Conservation (phyloP, 768 basidiomycete genomes). For the Leucocoprinus birnbaumii region DNA sequence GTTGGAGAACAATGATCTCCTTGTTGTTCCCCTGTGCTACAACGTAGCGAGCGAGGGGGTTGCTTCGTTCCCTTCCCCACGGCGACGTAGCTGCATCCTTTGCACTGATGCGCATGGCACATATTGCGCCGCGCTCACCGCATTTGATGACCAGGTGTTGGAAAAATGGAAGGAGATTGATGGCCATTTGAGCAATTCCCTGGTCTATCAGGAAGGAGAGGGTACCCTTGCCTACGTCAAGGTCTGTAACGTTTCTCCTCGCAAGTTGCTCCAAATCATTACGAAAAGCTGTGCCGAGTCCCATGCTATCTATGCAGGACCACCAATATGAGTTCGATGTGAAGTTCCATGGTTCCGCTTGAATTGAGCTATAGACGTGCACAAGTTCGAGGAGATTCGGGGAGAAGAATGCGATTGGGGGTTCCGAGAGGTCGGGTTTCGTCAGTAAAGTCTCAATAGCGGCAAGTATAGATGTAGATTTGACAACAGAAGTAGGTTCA, state of each 20-base stretch:
- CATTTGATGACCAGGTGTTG: slow-evolving; percentile 84
- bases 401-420: slow-evolving; percentile 69
- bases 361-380: slow-evolving; percentile 51
- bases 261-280: slow-evolving; percentile 62
- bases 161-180: slow-evolving; percentile 83
- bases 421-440: slow-evolving; percentile 15
- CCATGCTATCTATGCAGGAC: slow-evolving; percentile 58
- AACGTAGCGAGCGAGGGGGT: slow-evolving; percentile 43
- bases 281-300: slow-evolving; percentile 66
- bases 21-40: slow-evolving; percentile 45
- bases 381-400: slow-evolving; percentile 84
- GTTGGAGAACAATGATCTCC: slow-evolving; percentile 61
- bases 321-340: slow-evolving; percentile 62
- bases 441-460: slow-evolving; percentile 45
- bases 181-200: slow-evolving; percentile 78
- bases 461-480: slow-evolving; percentile 68
- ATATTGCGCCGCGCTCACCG: slow-evolving; percentile 64
- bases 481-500: slow-evolving; percentile 91
- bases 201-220: slow-evolving; percentile 62
- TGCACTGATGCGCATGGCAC: slow-evolving; percentile 53
- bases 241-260: slow-evolving; percentile 38
- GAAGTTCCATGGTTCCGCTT: slow-evolving; percentile 41
- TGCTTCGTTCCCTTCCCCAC: slow-evolving; percentile 52
- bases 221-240: slow-evolving; percentile 35
- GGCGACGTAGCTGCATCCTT: slow-evolving; percentile 35